These are phyloP conservation scores for Mycena sanguinolenta DNA, from an alignment of 768 basidiomycete genomes.

Conservation along the genomic window DNA sequence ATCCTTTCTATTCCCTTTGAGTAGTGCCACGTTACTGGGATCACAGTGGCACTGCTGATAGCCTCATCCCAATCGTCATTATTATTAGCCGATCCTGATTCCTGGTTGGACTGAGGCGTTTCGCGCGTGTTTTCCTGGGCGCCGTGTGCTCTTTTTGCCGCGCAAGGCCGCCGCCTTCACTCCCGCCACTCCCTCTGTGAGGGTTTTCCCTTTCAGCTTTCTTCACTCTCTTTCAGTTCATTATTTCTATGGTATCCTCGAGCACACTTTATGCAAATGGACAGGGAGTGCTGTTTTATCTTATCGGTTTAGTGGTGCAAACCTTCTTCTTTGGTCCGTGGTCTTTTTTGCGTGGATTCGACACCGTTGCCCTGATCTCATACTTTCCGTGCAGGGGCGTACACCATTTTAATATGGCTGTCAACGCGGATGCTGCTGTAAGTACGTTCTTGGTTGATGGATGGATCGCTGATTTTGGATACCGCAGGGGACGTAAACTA, in stretches of 20 bases:
- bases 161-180: neutral
- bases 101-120: too few species aligned
- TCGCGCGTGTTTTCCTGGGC: too few species aligned
- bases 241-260: neutral
- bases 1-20: too few species aligned
- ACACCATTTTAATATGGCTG: slow-evolving; percentile 26
- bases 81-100: too few species aligned
- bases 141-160: too few species aligned
- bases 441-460: neutral
- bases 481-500: slow-evolving; percentile 14
- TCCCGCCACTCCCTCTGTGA: slow-evolving; percentile 37
- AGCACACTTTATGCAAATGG: neutral
- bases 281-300: neutral
- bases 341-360: neutral
- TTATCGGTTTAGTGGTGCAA: slow-evolving; percentile 15
- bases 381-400: slow-evolving; percentile 17
- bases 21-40: too few species aligned
- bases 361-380: neutral
- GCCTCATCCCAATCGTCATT: too few species aligned
- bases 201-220: slow-evolving; percentile 19
- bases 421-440: slow-evolving; percentile 36
- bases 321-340: slow-evolving; percentile 33
- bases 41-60: too few species aligned
- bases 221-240: neutral
- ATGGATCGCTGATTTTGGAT: neutral